A percentile compares a stretch with the other conserved stretches of the same genome.
phyloP scores from a whole-genome alignment of 2,329 filamentous ascomycete species.

The Lachnellula subtilissima region DNA sequence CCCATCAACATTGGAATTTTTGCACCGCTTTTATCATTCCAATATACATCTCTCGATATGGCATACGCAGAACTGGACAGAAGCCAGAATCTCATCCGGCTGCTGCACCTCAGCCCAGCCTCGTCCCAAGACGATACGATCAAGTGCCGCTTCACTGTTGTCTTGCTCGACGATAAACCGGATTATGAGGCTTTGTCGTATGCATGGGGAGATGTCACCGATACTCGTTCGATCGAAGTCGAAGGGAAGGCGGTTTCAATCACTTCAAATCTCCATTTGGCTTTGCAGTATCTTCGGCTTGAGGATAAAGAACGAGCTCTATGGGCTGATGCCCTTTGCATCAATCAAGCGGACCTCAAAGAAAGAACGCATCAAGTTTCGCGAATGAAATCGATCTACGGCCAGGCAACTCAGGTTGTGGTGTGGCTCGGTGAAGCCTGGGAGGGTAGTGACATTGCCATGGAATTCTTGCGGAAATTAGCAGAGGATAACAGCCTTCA shows the following conservation, averaged over 20 bases:
- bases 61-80: neutral
- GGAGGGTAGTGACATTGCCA: neutral
- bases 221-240: neutral
- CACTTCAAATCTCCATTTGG: neutral
- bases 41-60: neutral
- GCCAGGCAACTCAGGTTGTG: neutral
- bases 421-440: neutral
- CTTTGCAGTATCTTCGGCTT: neutral
- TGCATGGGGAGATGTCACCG: neutral
- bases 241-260: neutral
- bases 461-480: neutral
- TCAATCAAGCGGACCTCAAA: neutral
- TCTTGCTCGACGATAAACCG: neutral
- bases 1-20: neutral
- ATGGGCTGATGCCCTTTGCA: neutral
- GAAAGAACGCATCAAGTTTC: neutral
- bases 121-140: neutral
- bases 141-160: neutral
- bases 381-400: neutral
- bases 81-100: neutral
- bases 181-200: neutral
- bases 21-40: neutral
- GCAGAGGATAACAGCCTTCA: neutral
- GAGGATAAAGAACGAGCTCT: neutral
- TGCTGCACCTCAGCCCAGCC: neutral